These are phyloP conservation scores for Phallus indusiatus DNA, from an alignment of 768 basidiomycete species.

Conservation along the genomic window DNA sequence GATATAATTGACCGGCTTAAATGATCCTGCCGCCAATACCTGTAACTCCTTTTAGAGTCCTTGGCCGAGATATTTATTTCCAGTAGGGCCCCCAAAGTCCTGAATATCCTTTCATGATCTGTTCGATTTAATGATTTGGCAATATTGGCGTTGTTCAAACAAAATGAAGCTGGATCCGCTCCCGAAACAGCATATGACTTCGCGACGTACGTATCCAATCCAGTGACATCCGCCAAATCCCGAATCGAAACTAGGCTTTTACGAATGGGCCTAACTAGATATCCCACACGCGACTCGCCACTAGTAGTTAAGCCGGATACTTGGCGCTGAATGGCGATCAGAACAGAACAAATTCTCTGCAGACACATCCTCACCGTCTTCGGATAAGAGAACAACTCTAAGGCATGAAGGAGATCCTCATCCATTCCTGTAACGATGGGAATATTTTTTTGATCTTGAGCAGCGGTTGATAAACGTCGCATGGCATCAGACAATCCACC, in stretches of 20 bases:
- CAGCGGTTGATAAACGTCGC: conserved; percentile 50
- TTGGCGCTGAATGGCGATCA: not conserved
- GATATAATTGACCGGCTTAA: conserved; percentile 13
- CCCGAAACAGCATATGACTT: conserved; percentile 47
- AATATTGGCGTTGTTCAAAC: conserved; percentile 47
- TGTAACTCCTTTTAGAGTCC: not conserved
- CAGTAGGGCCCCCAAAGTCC: conserved; percentile 42
- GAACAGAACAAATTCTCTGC: not conserved
- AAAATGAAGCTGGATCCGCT: conserved; percentile 36
- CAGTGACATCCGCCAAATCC: conserved; percentile 38
- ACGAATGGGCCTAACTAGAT: not conserved
- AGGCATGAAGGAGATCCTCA: conserved; percentile 28
- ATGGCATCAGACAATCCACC: conserved; percentile 67
- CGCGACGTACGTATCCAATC: conserved; percentile 49
- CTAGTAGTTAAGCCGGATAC: not conserved
- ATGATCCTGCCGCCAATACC: conserved; percentile 11
- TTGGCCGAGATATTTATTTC: conserved; percentile 12
- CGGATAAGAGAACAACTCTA: conserved; percentile 4
- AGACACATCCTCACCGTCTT: not conserved
- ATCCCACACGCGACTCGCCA: not conserved
- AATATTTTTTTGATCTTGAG: conserved; percentile 41
- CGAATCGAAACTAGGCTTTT: conserved; percentile 35
- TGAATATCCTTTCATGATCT: conserved; percentile 65
- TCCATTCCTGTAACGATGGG: conserved; percentile 31
- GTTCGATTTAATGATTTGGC: conserved; percentile 52